Base-by-base conservation (phyloP, 2,329 filamentous ascomycete species). In the Penicillium italicum region DNA sequence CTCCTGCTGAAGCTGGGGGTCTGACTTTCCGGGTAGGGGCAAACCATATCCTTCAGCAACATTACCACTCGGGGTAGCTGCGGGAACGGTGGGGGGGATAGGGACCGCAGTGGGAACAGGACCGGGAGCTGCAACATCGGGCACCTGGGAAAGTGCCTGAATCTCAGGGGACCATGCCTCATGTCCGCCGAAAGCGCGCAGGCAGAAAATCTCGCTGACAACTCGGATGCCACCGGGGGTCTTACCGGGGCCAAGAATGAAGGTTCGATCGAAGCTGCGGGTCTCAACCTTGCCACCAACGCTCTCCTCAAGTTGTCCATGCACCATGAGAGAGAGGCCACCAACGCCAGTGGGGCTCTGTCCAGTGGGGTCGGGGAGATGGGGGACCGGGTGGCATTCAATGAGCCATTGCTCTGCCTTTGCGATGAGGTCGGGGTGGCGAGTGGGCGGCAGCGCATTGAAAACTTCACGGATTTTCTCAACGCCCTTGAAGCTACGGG, bases 271-370 rank as follows among this genome's bases (percentile, higher is more conserved):
- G 72, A 96, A 96, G 70, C 88, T 91, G 57, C 91, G 86, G 11
- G 73, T 74, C 63, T 86, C 84, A 36, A 84, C 80, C 41, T 81
- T 82, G 42, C 82, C 80, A 45, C 80, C 77, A 22, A 80, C 81
- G 18, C 86, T 77, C 69, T 96, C 91, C 46, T 93, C 86, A 57
- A 91, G 95, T 66, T 93, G 89, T 59, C 91, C 89, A 65, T 94
- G 89, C n/a, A 93, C 81, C 8, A 83, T 87, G 62, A 95, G 83
- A 47, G 90, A 81, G 61, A 95, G 82, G 8, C 91, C 90, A 60
- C 89, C 88, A 20, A 93, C 89, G 5, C 89, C 90, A 20, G 77
- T 76, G 1, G 76, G 70, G 58, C 80, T 86, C 60, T 86, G 74
- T 1, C 85, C 85, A 12, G 80, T 82, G 3, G 85, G 86, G 64